Base-by-base conservation (phyloP, 768 basidiomycete genomes). In the Xerocomellus intermedius region DNA sequence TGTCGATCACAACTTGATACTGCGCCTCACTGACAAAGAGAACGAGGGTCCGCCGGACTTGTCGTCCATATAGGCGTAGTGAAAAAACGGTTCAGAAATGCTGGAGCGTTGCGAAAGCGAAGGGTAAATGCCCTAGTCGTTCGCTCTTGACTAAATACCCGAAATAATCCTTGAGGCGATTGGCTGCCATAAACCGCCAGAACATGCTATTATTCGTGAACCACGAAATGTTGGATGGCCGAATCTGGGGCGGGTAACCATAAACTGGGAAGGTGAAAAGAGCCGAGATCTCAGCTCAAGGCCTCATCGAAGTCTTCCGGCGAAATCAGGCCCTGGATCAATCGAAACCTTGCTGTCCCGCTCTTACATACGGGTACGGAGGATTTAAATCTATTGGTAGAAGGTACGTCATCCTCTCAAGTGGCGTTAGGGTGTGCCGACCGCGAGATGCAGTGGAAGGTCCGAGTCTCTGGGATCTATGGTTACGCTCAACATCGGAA, bases 261-360 rank as follows among this genome's bases (percentile, higher is more conserved):
- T 37, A 39, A 37, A 30, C 30, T 24, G 9, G 24, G 43, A 17
- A 36, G 48, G 22, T 26, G 22, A 57, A 33, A 32, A 16, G 30
- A 26, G 37, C 32, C 37, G 45, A 13, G 45, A 43, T n/a, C 32
- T 22, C 42, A 33, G 35, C 10, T 19, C 10, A 28, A 33, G 8
- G 19, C 19, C 17, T 26, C 39, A 12, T 38, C 43, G 21, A 47
- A 42, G 24, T 22, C 8, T 3, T 14, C 6, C 8, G 13, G 16
- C n/a, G 36, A 24, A 21, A 47, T 48, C 21, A 46, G 37, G 6
- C n/a, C n/a, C n/a, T n/a, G 22, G 17, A 46, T 36, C 54, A 32
- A 32, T n/a, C 41, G 60, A 44, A 19, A 37, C 54, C 61, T 56
- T 59, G 46, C 59, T 66, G 59, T 55, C 38, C 44, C 21, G 35